A percentile compares a stretch with the other conserved stretches of the same genome.
Evolutionary conservation across 2,329 filamentous ascomycete species (phyloP).

Genomic region (Ophiostoma tasmaniense): DNA sequence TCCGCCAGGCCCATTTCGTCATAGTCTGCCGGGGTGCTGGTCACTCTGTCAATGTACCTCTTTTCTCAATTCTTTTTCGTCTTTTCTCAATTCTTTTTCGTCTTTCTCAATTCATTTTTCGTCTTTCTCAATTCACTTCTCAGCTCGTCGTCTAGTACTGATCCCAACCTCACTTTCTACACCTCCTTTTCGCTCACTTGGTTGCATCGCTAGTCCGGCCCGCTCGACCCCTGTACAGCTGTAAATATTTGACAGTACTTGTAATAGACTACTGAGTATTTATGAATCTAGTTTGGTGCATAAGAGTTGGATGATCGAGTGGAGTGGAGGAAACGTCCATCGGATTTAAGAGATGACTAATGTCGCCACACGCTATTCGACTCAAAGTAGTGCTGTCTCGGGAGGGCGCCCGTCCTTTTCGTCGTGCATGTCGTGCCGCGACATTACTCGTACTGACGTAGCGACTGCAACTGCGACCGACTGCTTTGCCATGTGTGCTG

Average conservation of each 20-base stretch:
- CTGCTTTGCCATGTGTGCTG: background rate
- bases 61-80: background rate
- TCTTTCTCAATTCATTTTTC: background rate
- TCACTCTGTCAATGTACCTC: background rate
- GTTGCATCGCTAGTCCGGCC: constrained; percentile 7
- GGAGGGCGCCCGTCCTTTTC: constrained; percentile 3
- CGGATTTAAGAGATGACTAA: background rate
- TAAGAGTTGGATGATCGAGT: too few species aligned
- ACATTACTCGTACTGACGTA: background rate
- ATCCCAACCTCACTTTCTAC: background rate
- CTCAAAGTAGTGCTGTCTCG: too few species aligned
- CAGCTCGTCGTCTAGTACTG: background rate
- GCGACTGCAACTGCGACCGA: background rate
- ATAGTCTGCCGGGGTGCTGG: constrained; percentile 10
- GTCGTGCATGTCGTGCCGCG: background rate
- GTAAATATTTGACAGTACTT: too few species aligned
- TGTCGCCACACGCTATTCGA: background rate
- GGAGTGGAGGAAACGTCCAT: too few species aligned
- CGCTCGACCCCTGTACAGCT: constrained; percentile 5
- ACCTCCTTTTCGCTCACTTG: background rate
- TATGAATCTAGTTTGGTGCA: too few species aligned
- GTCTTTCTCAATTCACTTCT: background rate
- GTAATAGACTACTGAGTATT: too few species aligned
- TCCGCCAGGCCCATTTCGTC: constrained; percentile 16
- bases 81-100: background rate